phyloP scores from a whole-genome alignment of 148 eudicot genomes.

The Gaultheria prostrata region DNA sequence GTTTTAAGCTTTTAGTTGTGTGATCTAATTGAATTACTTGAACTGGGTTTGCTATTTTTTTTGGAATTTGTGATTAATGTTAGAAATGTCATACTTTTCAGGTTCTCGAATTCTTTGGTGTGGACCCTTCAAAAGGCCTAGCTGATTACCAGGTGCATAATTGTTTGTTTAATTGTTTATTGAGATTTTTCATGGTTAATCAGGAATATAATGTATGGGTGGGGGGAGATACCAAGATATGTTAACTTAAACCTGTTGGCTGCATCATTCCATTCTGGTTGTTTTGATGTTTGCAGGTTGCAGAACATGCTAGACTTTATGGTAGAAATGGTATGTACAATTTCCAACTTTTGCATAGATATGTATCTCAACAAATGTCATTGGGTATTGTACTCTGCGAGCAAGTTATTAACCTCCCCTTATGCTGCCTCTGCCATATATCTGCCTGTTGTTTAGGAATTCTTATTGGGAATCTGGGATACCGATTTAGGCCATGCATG shows the following conservation, averaged over 20 bases:
- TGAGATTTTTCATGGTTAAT: background rate
- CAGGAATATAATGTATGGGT: background rate
- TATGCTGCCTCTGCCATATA: background rate
- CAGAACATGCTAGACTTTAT: constrained; percentile 65
- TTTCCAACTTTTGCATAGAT: background rate
- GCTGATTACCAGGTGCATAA: constrained; percentile 65
- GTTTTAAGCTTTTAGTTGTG: background rate
- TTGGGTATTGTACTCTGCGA: background rate
- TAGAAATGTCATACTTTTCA: constrained; percentile 19
- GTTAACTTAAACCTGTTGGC: background rate
- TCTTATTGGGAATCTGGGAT: background rate
- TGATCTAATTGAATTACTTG: background rate
- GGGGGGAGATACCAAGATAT: background rate
- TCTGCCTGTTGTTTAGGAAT: background rate
- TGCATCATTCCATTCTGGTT: background rate
- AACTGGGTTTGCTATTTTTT: background rate
- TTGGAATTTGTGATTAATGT: background rate
- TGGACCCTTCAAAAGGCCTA: constrained; percentile 82
- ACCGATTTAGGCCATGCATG: background rate
- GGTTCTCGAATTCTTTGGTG: constrained; percentile 78
- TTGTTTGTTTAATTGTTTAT: background rate
- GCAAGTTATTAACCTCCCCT: background rate
- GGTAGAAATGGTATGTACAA: constrained; percentile 74
- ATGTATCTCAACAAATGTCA: background rate
- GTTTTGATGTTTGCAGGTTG: constrained; percentile 51